phyloP scores from a whole-genome alignment of 1,284 basidiomycete species.

The Anthracocystis panici-leucophaei region DNA sequence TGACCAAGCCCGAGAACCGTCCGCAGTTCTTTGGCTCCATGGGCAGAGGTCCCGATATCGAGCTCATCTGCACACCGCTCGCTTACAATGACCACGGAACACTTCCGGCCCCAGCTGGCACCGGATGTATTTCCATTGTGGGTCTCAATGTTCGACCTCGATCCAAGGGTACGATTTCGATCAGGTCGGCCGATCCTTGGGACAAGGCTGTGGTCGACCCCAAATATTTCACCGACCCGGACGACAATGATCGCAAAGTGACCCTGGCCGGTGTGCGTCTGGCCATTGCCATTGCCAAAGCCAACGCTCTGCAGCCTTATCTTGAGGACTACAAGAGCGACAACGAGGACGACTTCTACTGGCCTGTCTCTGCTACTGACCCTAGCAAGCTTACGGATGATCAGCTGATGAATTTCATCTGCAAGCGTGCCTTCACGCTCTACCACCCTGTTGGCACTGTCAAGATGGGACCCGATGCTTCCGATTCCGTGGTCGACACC shows the following conservation, averaged over 20 bases:
- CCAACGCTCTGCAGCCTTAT: slow-evolving; percentile 41
- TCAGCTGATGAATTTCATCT: slow-evolving; percentile 69
- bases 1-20: slow-evolving; percentile 47
- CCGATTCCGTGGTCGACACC: slow-evolving; percentile 51
- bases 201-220: slow-evolving; percentile 54
- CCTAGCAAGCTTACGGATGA: slow-evolving; percentile 57
- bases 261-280: slow-evolving; percentile 50
- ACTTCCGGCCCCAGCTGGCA: slow-evolving; percentile 33
- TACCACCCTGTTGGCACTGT: slow-evolving; percentile 75
- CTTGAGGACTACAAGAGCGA: slow-evolving; percentile 47
- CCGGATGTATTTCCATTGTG: slow-evolving; percentile 43
- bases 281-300: slow-evolving; percentile 34
- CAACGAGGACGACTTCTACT: slow-evolving; percentile 44
- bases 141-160: slow-evolving; percentile 55
- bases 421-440: slow-evolving; percentile 74
- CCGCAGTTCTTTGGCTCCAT: slow-evolving; percentile 58
- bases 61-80: slow-evolving; percentile 56
- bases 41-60: slow-evolving; percentile 66
- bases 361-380: slow-evolving; percentile 50
- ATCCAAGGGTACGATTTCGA: slow-evolving; percentile 46
- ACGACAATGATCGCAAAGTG: slow-evolving; percentile 57
- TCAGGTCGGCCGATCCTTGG: slow-evolving; percentile 42
- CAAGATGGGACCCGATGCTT: slow-evolving; percentile 40
- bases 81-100: slow-evolving; percentile 51
- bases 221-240: slow-evolving; percentile 49